Conservation (phyloP, 1,284 basidiomycete genomes). For the Trichosporon sp. region DNA sequence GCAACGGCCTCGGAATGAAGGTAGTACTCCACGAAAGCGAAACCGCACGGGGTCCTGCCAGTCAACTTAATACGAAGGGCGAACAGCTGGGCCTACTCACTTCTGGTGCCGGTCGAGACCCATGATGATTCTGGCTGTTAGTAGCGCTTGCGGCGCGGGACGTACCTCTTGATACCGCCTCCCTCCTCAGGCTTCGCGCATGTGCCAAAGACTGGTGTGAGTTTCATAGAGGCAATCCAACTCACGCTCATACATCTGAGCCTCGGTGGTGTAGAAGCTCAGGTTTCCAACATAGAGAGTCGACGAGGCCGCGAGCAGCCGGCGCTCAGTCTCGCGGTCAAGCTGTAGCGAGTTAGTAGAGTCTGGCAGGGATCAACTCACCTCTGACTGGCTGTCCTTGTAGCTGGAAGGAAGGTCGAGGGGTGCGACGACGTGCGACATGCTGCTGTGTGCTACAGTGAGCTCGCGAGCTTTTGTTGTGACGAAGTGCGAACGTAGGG, state of each 20-base stretch:
- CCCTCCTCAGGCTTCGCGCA: slow-evolving; percentile 84
- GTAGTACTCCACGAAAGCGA: slow-evolving; percentile 99
- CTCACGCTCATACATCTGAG: slow-evolving; percentile 89
- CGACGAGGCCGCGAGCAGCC: slow-evolving; percentile 52
- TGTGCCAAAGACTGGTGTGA: slow-evolving; percentile 68
- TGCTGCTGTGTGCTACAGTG: slow-evolving; percentile 44
- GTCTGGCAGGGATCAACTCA: slow-evolving; percentile 32
- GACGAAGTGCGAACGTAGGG: neutral
- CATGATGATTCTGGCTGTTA: slow-evolving; percentile 79
- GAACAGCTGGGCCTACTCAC: slow-evolving; percentile 47
- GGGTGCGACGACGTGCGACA: slow-evolving; percentile 79
- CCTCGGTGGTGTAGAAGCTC: slow-evolving; percentile 97
- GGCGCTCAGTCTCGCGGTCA: slow-evolving; percentile 52
- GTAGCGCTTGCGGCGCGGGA: neutral
- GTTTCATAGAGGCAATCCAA: neutral
- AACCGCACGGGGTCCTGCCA: slow-evolving; percentile 90
- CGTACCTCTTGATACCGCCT: slow-evolving; percentile 81
- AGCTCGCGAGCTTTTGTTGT: neutral
- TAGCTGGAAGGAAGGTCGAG: slow-evolving; percentile 93
- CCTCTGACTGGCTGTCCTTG: slow-evolving; percentile 77
- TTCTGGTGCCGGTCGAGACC: slow-evolving; percentile 93
- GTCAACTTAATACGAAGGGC: neutral
- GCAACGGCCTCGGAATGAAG: slow-evolving; percentile 90
- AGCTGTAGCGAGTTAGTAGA: slow-evolving; percentile 24
- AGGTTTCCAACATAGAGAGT: slow-evolving; percentile 85